A percentile compares a stretch with the other conserved stretches of the same genome.
Evolutionary conservation across 2,329 filamentous ascomycete species (phyloP).

Genomic region (Microcyclospora tardicrescens): DNA sequence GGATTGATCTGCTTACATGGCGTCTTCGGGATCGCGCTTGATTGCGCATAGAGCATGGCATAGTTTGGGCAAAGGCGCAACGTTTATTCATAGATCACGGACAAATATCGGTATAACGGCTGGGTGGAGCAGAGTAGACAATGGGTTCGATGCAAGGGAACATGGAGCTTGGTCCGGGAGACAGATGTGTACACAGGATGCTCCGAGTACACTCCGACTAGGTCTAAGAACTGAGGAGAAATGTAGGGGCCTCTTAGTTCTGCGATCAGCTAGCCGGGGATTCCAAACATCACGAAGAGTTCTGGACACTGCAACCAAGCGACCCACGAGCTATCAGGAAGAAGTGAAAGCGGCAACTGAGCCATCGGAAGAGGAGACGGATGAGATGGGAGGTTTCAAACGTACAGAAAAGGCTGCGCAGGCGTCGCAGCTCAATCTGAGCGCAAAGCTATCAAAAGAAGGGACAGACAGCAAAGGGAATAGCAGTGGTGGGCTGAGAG

Average conservation of each 20-base stretch:
- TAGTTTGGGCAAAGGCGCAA: slow-evolving; percentile 22
- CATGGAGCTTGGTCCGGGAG: too few relatives aligned
- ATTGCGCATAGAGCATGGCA: slow-evolving; percentile 20
- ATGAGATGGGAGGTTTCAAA: slow-evolving; percentile 50
- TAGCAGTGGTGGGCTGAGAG: slow-evolving; percentile 46
- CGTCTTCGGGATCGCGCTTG: slow-evolving; percentile 3
- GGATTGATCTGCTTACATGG: too few relatives aligned
- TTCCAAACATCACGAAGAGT: slow-evolving; percentile 5
- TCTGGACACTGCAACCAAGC: slow-evolving; percentile 1
- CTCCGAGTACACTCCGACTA: too few relatives aligned
- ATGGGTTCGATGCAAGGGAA: too few relatives aligned
- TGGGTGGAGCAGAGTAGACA: too few relatives aligned
- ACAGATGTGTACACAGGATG: too few relatives aligned
- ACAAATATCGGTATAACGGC: too few relatives aligned
- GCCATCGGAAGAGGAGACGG: slow-evolving; percentile 29
- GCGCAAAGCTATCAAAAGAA: slow-evolving; percentile 76
- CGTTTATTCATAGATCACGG: slow-evolving; percentile 23
- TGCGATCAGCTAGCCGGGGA: neutral
- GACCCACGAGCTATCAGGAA: slow-evolving; percentile 8
- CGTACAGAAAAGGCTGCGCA: slow-evolving; percentile 73
- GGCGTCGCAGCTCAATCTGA: slow-evolving; percentile 79
- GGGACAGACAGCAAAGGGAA: slow-evolving; percentile 38
- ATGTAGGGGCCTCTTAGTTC: too few relatives aligned
- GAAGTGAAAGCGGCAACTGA: slow-evolving; percentile 7
- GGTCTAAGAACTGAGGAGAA: too few relatives aligned